These are phyloP conservation scores for Nadsonia starkeyi-henricii DNA, from an alignment of 1,139 yeast species.

Conservation along the genomic window DNA sequence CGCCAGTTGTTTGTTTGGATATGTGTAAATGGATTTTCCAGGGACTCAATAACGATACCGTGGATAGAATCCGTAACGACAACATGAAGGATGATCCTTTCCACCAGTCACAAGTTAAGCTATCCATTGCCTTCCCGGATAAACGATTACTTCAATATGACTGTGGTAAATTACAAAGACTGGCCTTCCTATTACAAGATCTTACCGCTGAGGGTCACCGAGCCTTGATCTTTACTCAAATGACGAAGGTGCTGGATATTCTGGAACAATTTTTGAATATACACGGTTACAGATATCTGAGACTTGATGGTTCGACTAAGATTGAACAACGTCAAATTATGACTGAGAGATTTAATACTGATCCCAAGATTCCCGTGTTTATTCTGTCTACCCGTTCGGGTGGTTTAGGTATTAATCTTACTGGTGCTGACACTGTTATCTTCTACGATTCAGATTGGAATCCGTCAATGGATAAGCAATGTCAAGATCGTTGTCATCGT, in stretches of 20 bases:
- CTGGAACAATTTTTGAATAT: constrained; percentile 86
- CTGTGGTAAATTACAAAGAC: constrained; percentile 87
- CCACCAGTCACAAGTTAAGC: constrained; percentile 72
- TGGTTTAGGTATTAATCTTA: constrained; percentile 90
- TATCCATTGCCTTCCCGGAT: constrained; percentile 93
- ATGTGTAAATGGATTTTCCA: constrained; percentile 44
- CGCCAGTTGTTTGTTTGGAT: constrained; percentile 69
- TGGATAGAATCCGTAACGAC: constrained; percentile 2
- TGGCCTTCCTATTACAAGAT: constrained; percentile 62
- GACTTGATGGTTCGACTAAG: constrained; percentile 95
- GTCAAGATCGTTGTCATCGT: constrained; percentile 98
- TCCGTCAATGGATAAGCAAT: constrained; percentile 98
- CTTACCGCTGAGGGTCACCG: constrained; percentile 80
- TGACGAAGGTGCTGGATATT: constrained; percentile 92
- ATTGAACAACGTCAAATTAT: constrained; percentile 91
- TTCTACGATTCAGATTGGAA: constrained; percentile 99
- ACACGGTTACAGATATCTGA: constrained; percentile 87
- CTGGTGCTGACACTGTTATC: constrained; percentile 98
- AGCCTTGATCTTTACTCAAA: constrained; percentile 91
- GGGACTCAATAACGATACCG: constrained; percentile 13
- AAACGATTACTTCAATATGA: constrained; percentile 84
- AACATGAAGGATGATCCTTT: constrained; percentile 43
- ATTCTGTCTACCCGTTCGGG: constrained; percentile 93
- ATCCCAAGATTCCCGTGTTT: constrained; percentile 75
- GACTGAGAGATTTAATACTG: constrained; percentile 86